Evolutionary conservation across 192 early-diverging fungal species (phyloP), one percentile per base, ranked within the genome.

Genomic region (Entomortierella parvispora): DNA sequence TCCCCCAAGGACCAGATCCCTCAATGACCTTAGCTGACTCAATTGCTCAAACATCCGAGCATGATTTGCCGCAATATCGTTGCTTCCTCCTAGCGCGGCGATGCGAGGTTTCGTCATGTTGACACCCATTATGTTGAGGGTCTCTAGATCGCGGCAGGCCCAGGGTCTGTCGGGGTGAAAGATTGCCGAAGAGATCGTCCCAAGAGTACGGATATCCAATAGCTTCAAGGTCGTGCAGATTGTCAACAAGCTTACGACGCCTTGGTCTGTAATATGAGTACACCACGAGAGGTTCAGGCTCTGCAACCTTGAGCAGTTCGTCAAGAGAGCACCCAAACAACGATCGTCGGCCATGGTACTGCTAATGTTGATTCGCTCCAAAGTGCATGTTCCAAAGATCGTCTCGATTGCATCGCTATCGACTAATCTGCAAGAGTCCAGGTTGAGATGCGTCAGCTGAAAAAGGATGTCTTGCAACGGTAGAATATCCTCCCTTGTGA

Each of bases 361-460:
- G 31, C 65, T 58, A 47, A 77, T 14, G 40, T 77, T 77, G 29
- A 77, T 55, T n/a, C 65, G n/a, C 43, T 64, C 74, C n/a, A n/a
- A 3, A 77, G 66, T 33, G 37, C 65, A 77, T 6, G 66, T 44
- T 11, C 29, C 17, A 18, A 77, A 49, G 0, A 77, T 25, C 22
- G 29, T 10, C 15, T 51, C 4, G 0, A 77, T 23, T 1, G 65
- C 61, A 6, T 64, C 66, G 14, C 49, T 45, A 10, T 32, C 31
- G 22, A 77, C 47, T 7, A 33, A n/a, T 42, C 68, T 68, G 61
- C 74, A 77, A 25, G 74, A 77, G 6, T 77, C 74, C 2, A 77
- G 65, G 14, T 68, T 77, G 26, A 77, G 66, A n/a, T 23, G 40
- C 5, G 55, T 31, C 4, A 77, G 17, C 26, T 51, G 54, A n/a